Evolutionary conservation across 192 early-diverging fungal species (phyloP), one percentile per base, ranked within the genome.

Genomic region (Coemansia interrupta): DNA sequence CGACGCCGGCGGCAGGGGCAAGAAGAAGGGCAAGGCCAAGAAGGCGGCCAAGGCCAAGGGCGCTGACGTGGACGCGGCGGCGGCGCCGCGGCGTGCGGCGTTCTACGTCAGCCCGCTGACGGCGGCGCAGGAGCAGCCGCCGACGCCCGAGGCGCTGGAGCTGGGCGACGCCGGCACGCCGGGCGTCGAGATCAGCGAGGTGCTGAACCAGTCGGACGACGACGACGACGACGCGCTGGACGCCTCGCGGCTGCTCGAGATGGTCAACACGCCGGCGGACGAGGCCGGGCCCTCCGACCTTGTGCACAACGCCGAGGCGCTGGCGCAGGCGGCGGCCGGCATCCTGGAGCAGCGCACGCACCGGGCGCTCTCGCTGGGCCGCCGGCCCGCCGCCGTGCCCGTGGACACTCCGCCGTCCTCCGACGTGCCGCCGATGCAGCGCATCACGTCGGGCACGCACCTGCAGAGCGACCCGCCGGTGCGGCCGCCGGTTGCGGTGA

Each of bases 261-360:
- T 81, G 64, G 73, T 74, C 62, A 75, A 88, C 70, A 58, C 83
- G 42, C 72, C 72, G 30, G 52, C 40, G 18, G 64, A 64, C n/a
- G 80, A 85, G 22, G 8, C 51, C 18, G 49, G 56, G 11, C 54
- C 41, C 5, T 13, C 38, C 23, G n/a, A 53, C 4, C 64, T 50
- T 0, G 58, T 54, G 28, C 75, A 63, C 50, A 78, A 78, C 66
- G 53, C 58, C 6, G 67, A 67, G 54, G 74, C 74, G 0, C 67
- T 68, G 18, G 61, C 59, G 24, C 62, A 61, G 56, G 75, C 75
- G 1, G 49, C 69, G 4, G 69, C 54, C 0, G 62, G 75, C 50
- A 68, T 72, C 41, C 53, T 61, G 30, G 75, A 78, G 66, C 75
- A 78, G 56, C 32, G 47, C 26, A 50, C 23, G 24, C 60, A 44